Evolutionary conservation across 1,139 yeast genomes (phyloP), one percentile per base, ranked within the genome.

Genomic region (Debaryomyces sp.): DNA sequence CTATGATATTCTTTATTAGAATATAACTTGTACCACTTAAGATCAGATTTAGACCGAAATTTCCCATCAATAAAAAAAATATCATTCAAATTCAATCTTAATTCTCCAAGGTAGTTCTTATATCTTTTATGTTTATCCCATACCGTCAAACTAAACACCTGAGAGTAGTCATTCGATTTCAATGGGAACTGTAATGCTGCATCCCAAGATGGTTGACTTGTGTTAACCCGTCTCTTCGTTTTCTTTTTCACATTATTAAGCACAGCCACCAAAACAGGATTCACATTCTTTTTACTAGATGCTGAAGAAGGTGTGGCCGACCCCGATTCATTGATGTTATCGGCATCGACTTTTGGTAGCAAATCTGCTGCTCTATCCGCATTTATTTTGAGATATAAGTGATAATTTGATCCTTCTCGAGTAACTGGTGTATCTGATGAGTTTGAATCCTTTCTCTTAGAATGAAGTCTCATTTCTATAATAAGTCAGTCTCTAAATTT

Each of bases 41-140:
- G 69, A 0, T 70, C 77, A 2, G 71, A 64, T 43, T 53, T 58
- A 44, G 56, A 52, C 12, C 26, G 44, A 48, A 63, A 64, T 29
- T 49, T 48, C 8, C 52, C 64, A 34, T 51, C 59, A 41, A 50
- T 36, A 24, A 57, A 53, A 52, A 82, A 78, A 4, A 81, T 52
- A 22, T 79, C 81, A 4, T 64, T 53, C 5, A 82, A 54, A n/a
- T 71, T 67, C 13, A 84, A 53, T 34, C 84, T 62, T 23, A 79
- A 64, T 54, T 84, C 89, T 1, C 89, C 89, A 47, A 84, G 62
- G 58, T 83, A 84, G 47, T 71, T 75, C 56, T 70, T 71, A 53
- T 68, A 65, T n/a, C 78, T 59, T 47, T 68, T 65, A 52, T 75
- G 80, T 47, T 72, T 73, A 54, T 78, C 82, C 78, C 80, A 77